phyloP scores from a whole-genome alignment of 108 stramenopile species.

The Stephanodiscus triporus region DNA sequence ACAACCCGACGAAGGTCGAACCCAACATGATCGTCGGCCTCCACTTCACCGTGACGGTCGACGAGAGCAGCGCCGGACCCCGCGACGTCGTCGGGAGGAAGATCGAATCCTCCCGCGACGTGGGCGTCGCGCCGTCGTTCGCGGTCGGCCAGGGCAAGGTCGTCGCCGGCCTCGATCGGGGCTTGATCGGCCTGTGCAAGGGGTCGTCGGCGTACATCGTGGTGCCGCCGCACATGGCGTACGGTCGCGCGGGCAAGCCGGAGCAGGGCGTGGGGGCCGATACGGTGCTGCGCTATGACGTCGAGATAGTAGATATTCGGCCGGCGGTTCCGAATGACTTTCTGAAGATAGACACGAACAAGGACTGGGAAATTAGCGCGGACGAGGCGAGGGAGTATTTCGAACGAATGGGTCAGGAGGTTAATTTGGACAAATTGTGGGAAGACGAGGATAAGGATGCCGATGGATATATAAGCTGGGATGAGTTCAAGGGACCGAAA shows the following conservation, averaged over 20 bases:
- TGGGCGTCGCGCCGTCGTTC: conserved; percentile 35
- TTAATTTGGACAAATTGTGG: conserved; percentile 27
- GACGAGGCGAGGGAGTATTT: conserved; percentile 42
- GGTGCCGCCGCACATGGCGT: conserved; percentile 35
- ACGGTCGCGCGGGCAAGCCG: conserved; percentile 18
- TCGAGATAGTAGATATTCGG: conserved; percentile 28
- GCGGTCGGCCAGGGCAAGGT: conserved; percentile 42
- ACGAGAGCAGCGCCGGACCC: conserved; percentile 3
- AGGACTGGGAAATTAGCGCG: conserved; percentile 34
- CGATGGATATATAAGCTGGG: conserved; percentile 49
- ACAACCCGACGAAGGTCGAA: conserved; percentile 25
- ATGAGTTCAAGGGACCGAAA: conserved; percentile 47
- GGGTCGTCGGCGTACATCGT: conserved; percentile 28
- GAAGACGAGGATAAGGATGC: conserved; percentile 40
- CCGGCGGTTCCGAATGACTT: conserved; percentile 51
- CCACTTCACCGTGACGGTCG: conserved; percentile 42
- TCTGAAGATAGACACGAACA: conserved; percentile 34
- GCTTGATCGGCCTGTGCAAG: conserved; percentile 36
- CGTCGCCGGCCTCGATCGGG: conserved; percentile 32
- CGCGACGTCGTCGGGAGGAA: conserved; percentile 8
- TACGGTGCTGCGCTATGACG: conserved; percentile 30
- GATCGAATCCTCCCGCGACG: conserved; percentile 31
- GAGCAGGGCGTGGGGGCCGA: conserved; percentile 20
- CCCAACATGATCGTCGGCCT: conserved; percentile 14
- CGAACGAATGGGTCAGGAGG: conserved; percentile 6